A percentile compares a stretch with the other conserved stretches of the same genome.
phyloP scores from a whole-genome alignment of 2,329 filamentous ascomycete species.

The Penicillium oxalicum region DNA sequence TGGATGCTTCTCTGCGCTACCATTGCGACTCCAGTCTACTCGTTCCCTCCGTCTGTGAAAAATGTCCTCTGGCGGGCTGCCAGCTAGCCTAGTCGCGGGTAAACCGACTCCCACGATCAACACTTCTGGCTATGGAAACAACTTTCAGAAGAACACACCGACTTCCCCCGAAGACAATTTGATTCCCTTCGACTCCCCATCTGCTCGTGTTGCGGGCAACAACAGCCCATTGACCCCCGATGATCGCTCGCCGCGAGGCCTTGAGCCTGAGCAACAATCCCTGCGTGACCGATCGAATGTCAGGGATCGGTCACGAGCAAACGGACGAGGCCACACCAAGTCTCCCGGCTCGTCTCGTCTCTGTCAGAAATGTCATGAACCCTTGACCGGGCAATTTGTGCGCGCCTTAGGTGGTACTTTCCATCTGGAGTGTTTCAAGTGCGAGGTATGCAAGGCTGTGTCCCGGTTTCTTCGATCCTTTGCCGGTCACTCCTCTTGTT shows the following conservation, averaged over 20 bases:
- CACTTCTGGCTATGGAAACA: slow-evolving; percentile 31
- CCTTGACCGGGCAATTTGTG: slow-evolving; percentile 91
- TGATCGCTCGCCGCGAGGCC: slow-evolving; percentile 28
- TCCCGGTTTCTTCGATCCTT: neutral
- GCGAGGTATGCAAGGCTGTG: slow-evolving; percentile 60
- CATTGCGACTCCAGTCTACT: slow-evolving; percentile 2
- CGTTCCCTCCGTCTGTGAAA: slow-evolving; percentile 15
- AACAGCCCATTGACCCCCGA: slow-evolving; percentile 24
- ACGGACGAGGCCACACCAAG: slow-evolving; percentile 33
- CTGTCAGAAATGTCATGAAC: slow-evolving; percentile 80
- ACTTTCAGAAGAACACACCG: slow-evolving; percentile 35
- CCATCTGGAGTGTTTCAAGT: slow-evolving; percentile 97
- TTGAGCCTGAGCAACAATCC: slow-evolving; percentile 29
- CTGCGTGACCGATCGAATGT: slow-evolving; percentile 30
- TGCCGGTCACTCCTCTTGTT: neutral
- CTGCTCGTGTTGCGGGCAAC: slow-evolving; percentile 24
- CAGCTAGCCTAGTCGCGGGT: slow-evolving; percentile 40
- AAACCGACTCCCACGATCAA: slow-evolving; percentile 36
- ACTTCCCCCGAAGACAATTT: slow-evolving; percentile 36
- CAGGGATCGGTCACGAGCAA: slow-evolving; percentile 33
- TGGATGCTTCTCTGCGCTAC: slow-evolving; percentile 7
- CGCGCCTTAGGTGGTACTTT: slow-evolving; percentile 88
- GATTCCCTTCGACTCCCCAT: slow-evolving; percentile 32
- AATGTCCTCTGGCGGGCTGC: slow-evolving; percentile 41
- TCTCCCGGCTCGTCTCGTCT: slow-evolving; percentile 45